Evolutionary conservation across 805 yeast genomes (phyloP), one percentile per base, ranked within the genome.

Genomic region (Candida rishiriensis): DNA sequence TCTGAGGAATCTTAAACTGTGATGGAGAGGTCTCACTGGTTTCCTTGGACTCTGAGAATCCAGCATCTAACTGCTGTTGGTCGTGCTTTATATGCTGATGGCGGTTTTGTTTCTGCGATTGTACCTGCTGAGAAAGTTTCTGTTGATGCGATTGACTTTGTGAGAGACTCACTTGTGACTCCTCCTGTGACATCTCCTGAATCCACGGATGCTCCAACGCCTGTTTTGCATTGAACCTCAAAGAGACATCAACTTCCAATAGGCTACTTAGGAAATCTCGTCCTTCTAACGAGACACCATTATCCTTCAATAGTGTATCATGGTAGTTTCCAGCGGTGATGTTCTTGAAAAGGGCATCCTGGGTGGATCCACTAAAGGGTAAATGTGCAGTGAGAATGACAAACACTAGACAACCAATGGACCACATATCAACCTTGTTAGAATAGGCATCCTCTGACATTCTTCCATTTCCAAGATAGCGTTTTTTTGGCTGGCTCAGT

Each of bases 391-490:
- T 91, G 42, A 93, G 64, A 18, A 91, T 80, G 3, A 93, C 99
- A 67, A 89, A 93, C 1, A 89, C 84, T 26, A 93, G 68, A 64
- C 99, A 93, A 0, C 99, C 99, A 44, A 93, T 73, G 1, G 97
- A 88, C 99, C 99, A 93, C 76, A 93, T 88, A 62, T 93, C 99
- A 13, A 93, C 98, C 46, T 87, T 73, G 33, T 85, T 83, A 2
- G 97, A 88, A 59, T 93, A 93, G 39, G 72, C 49, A 51, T 63
- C 68, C 31, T 63, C 66, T 11, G 55, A 43, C 12, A 53, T 56
- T 34, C 59, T 54, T 8, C 68, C 68, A 40, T 63, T 63, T 10
- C 68, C 68, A 28, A 64, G 39, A 38, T 63, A 63, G 36, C 66
- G 42, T 40, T 53, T 57, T 36, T 46, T 56, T 8, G 52, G 44